Evolutionary conservation across 2,329 filamentous ascomycete species (phyloP).

Genomic region (Aspergillus pseudoterreus): DNA sequence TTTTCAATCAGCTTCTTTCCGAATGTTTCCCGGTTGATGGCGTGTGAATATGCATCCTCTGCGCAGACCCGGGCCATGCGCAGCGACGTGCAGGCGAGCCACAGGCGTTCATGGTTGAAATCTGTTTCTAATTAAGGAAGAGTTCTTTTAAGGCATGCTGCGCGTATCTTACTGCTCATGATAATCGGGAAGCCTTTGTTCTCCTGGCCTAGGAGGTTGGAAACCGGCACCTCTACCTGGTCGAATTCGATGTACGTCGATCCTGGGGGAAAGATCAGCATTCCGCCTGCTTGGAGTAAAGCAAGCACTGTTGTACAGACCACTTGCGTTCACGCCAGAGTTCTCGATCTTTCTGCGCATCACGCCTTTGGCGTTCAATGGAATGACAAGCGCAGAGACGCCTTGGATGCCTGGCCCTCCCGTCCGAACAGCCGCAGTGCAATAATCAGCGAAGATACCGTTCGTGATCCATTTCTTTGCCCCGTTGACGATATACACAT

Average conservation of each 20-base stretch:
- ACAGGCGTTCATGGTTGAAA: constrained; percentile 59
- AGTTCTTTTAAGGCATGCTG: background rate
- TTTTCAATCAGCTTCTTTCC: constrained; percentile 54
- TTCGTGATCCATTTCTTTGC: constrained; percentile 65
- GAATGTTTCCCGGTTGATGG: constrained; percentile 53
- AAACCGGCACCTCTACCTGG: constrained; percentile 73
- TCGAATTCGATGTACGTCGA: constrained; percentile 73
- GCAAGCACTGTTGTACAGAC: constrained; percentile 22
- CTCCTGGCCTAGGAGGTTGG: constrained; percentile 71
- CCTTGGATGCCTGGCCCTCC: constrained; percentile 52
- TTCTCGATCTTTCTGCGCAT: constrained; percentile 52
- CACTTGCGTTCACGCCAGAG: constrained; percentile 57
- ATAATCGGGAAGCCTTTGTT: constrained; percentile 79
- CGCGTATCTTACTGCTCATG: constrained; percentile 50
- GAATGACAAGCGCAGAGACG: constrained; percentile 58
- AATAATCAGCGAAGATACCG: constrained; percentile 54
- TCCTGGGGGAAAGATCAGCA: constrained; percentile 3
- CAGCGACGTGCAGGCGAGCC: constrained; percentile 55
- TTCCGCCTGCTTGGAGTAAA: too few species aligned
- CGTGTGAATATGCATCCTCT: constrained; percentile 52
- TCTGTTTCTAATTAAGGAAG: constrained; percentile 23
- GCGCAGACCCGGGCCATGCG: constrained; percentile 56
- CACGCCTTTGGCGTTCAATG: constrained; percentile 49
- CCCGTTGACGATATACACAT: constrained; percentile 57
- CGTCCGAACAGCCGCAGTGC: constrained; percentile 59